Evolutionary conservation across 257 asterid genomes (phyloP).

Genomic region (Nicotiana undulata): DNA sequence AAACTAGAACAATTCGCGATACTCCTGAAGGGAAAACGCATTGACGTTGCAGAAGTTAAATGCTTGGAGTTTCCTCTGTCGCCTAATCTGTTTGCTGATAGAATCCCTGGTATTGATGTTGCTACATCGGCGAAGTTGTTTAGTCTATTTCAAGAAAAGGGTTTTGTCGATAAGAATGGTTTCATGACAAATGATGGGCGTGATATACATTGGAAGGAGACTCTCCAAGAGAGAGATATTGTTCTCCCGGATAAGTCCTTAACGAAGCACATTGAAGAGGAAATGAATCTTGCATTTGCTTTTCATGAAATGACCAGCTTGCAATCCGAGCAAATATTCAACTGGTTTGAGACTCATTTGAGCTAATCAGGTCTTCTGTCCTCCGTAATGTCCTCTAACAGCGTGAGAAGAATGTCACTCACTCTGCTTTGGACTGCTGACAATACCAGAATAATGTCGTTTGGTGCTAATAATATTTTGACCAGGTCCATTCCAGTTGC

Average conservation of each 20-base stretch:
- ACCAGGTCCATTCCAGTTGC: not conserved
- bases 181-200: constrained; percentile 88
- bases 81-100: constrained; percentile 46
- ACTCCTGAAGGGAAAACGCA: constrained; percentile 51
- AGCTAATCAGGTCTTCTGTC: constrained; percentile 15
- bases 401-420: not conserved
- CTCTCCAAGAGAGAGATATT: constrained; percentile 45
- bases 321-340: constrained; percentile 57
- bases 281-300: constrained; percentile 92
- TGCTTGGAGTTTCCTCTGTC: constrained; percentile 78
- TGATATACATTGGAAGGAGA: constrained; percentile 56
- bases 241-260: constrained; percentile 46
- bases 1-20: constrained; percentile 44
- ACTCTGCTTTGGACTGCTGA: not conserved
- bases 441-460: not conserved
- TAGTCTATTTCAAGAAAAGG: constrained; percentile 46
- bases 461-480: not conserved
- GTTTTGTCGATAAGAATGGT: constrained; percentile 62
- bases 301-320: constrained; percentile 97
- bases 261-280: constrained; percentile 79
- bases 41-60: constrained; percentile 54
- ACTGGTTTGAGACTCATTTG: constrained; percentile 84
- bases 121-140: constrained; percentile 41
- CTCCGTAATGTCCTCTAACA: not conserved
- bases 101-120: constrained; percentile 51